Base-by-base conservation (phyloP, 768 basidiomycete species). In the Coprinellus micaceus region DNA sequence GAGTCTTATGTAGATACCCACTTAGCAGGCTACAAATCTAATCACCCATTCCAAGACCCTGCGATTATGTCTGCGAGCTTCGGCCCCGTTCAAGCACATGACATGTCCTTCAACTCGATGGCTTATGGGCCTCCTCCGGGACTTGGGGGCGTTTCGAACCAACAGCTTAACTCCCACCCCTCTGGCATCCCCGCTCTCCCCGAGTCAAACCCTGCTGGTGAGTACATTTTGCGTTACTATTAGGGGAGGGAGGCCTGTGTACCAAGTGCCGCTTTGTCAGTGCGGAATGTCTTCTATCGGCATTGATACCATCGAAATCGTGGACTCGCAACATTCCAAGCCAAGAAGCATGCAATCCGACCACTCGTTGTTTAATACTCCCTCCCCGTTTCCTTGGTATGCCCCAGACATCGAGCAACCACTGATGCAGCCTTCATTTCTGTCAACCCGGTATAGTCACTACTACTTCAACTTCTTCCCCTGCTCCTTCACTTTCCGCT, bases 251-350 rank as follows among this genome's bases (percentile, higher is more conserved):
- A 82, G 86, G 86, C 78, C 85, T 83, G 81, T 81, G 85, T 91
- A 89, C 88, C 89, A 80, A 90, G 87, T 75, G 73, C 86, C 86
- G 78, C 88, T 87, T 89, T 88, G 75, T 77, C 86, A 90, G 88
- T 88, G 84, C 87, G 86, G 85, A 86, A 85, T 82, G 75, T 82
- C 76, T 82, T 82, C 74, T 77, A 84, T 81, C 85, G 81, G 69
- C 81, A 80, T 76, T 89, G 78, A 89, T 76, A 50, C 61, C 66
- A 73, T 71, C 71, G 67, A 69, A 71, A 69, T 64, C 69, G 61
- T 65, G 63, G 63, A 65, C 60, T 62, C 66, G 58, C 65, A 63
- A 58, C 69, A 64, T 62, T 61, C 64, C 54, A 59, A 60, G 60
- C 60, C 57, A 66, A 70, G 67, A 67, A 66, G 29, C 40, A 65